These are phyloP conservation scores for Thelephora ganbajun DNA, from an alignment of 768 basidiomycete genomes.

Conservation along the genomic window DNA sequence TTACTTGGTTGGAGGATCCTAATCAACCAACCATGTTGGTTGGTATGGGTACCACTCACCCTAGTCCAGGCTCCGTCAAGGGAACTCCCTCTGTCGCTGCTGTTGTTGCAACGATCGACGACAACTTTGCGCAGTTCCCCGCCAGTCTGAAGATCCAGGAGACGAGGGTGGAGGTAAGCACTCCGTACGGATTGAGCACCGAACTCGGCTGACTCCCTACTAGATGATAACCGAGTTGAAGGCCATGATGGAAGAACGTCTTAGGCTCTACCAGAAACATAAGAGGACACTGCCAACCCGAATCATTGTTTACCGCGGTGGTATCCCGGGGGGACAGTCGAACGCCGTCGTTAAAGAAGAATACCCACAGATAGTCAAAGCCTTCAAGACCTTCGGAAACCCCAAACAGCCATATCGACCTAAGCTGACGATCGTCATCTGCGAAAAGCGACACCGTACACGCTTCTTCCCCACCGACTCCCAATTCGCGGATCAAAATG, in stretches of 20 bases:
- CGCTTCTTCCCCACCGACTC: conserved; percentile 39
- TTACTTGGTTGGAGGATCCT: conserved; percentile 20
- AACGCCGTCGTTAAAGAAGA: conserved; percentile 28
- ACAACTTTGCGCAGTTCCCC: conserved; percentile 33
- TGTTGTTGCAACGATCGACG: conserved; percentile 35
- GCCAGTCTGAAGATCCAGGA: conserved; percentile 35
- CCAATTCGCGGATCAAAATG: conserved; percentile 25
- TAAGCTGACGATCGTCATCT: conserved; percentile 37
- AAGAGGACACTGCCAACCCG: conserved; percentile 26
- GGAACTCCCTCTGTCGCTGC: conserved; percentile 43
- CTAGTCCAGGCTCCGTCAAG: conserved; percentile 52
- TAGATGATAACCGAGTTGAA: conserved; percentile 36
- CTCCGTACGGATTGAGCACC: not conserved
- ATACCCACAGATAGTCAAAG: conserved; percentile 26
- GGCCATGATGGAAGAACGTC: conserved; percentile 33
- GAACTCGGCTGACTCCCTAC: not conserved
- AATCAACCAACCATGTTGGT: conserved; percentile 35
- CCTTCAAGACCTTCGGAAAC: conserved; percentile 26
- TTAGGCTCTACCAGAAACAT: conserved; percentile 24
- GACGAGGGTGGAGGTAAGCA: conserved; percentile 55
- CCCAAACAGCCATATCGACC: conserved; percentile 26
- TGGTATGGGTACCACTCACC: conserved; percentile 63
- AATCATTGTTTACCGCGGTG: conserved; percentile 51
- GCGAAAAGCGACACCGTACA: conserved; percentile 45
- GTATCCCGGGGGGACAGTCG: conserved; percentile 64